Percentiles rank a stretch among this genome's conserved stretches.
phyloP scores from a whole-genome alignment of 768 basidiomycete genomes.

The Leccinum arenicola region DNA sequence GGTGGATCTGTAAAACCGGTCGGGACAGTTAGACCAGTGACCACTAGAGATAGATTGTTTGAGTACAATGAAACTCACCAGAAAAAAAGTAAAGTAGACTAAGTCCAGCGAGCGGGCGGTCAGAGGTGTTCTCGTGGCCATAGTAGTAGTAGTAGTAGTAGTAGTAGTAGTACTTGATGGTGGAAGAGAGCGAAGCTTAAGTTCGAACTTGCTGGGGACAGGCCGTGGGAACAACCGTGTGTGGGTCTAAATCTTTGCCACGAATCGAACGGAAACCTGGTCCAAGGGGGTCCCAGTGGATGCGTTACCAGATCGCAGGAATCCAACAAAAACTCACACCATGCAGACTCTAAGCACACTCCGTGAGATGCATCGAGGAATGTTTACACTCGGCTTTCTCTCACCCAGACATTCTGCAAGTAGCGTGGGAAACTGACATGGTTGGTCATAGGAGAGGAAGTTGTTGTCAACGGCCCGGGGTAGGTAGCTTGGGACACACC shows the following conservation, averaged over 20 bases:
- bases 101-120: slow-evolving; percentile 60
- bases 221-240: not conserved
- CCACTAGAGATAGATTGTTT: not conserved
- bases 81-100: slow-evolving; percentile 69
- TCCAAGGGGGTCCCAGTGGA: no score
- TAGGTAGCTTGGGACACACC: no score
- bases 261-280: no score
- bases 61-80: slow-evolving; percentile 38
- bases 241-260: no score
- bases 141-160: not conserved
- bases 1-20: slow-evolving; percentile 46
- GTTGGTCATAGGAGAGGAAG: no score
- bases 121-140: slow-evolving; percentile 36
- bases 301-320: no score
- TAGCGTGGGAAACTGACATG: no score
- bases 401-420: not conserved
- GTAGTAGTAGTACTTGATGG: not conserved
- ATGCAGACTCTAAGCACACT: no score
- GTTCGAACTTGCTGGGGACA: not conserved
- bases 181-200: not conserved
- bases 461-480: no score
- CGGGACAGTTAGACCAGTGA: not conserved
- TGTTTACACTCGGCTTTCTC: no score
- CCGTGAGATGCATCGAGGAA: no score
- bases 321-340: no score